These are phyloP conservation scores for Boletus vermiculosoides DNA, from an alignment of 768 basidiomycete species.

Conservation along the genomic window DNA sequence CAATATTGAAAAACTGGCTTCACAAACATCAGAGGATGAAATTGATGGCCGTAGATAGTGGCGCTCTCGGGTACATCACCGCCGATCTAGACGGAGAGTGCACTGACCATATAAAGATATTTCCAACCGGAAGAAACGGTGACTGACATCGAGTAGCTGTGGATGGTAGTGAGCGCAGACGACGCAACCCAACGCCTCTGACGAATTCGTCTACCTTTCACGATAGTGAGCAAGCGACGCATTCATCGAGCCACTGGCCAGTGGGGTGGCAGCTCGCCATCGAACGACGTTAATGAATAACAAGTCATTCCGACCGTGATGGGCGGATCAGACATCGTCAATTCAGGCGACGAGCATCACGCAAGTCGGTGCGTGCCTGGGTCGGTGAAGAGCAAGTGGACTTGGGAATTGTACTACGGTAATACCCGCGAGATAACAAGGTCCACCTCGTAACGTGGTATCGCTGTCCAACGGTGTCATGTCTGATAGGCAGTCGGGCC, in stretches of 20 bases:
- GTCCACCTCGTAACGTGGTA: not conserved
- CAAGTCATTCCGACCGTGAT: not conserved
- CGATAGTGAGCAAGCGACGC: not conserved
- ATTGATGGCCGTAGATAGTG: not conserved
- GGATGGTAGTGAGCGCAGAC: no score
- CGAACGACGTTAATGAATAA: not conserved
- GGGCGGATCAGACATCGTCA: not conserved
- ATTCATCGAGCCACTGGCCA: not conserved
- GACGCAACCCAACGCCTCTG: not conserved
- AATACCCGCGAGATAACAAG: no score
- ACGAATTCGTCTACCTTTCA: not conserved
- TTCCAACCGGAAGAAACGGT: not conserved
- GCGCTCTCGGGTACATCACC: not conserved
- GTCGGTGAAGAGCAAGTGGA: not conserved
- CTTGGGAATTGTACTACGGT: not conserved
- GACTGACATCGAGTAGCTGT: no score
- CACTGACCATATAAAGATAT: not conserved
- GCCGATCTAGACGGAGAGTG: not conserved
- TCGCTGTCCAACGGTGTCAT: not conserved
- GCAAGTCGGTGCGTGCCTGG: not conserved
- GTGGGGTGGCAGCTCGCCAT: no score
- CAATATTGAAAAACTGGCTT: not conserved
- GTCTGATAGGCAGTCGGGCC: not conserved
- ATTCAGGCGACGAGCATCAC: not conserved
- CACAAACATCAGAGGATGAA: not conserved